These are phyloP conservation scores for Cercospora nicotianae DNA, from an alignment of 2,329 filamentous ascomycete genomes.

Conservation along the genomic window DNA sequence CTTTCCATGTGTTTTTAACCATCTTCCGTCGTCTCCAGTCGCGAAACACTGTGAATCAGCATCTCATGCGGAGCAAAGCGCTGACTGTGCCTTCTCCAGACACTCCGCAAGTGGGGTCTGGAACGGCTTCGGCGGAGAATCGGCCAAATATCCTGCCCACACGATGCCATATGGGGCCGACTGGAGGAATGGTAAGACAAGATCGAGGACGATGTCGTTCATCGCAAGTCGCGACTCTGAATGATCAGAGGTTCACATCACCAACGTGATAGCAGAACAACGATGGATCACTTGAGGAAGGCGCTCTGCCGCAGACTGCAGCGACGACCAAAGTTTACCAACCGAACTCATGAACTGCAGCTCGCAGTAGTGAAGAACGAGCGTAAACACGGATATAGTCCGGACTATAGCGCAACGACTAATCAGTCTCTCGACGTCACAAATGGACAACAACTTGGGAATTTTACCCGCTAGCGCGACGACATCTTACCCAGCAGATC, in stretches of 20 bases:
- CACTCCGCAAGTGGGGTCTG: conserved; percentile 8
- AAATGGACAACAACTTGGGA: not conserved
- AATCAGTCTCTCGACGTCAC: not conserved
- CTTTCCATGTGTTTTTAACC: not conserved
- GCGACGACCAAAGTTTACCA: not conserved
- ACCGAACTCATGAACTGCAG: not conserved
- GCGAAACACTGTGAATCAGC: not conserved
- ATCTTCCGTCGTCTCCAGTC: not conserved
- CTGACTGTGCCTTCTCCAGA: conserved; percentile 2
- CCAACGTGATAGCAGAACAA: not conserved
- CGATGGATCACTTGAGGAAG: not conserved
- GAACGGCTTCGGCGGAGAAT: conserved; percentile 5
- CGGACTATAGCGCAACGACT: not conserved
- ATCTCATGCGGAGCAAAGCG: not conserved
- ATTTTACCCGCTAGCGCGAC: not conserved
- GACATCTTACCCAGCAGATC: not conserved
- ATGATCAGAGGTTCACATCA: not conserved
- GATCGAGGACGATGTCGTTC: not conserved
- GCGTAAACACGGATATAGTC: conserved; percentile 2
- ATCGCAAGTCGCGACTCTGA: not conserved
- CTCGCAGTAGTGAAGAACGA: not conserved
- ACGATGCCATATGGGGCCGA: conserved; percentile 17
- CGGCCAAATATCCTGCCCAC: conserved; percentile 12
- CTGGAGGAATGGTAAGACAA: conserved; percentile 10
- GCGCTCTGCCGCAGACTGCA: not conserved